Evolutionary conservation across 1,284 basidiomycete genomes (phyloP), one percentile per base, ranked within the genome.

Genomic region (Porodaedalea pini): DNA sequence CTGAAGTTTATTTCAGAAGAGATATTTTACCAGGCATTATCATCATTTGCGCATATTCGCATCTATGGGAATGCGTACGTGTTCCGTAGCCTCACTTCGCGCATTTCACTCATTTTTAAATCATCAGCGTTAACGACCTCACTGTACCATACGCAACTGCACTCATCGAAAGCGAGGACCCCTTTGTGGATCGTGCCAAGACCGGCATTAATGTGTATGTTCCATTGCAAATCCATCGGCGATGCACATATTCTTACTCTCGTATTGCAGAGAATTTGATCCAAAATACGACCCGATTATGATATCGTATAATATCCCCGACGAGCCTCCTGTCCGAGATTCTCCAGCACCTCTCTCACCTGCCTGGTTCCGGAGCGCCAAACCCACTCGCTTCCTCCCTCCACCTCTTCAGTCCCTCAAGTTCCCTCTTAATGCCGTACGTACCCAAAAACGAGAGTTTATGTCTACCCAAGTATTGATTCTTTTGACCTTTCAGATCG

Each of bases 61-160:
- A 81, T 98, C 59, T 97, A 93, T 64, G 94, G 92, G 7, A 96
- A 95, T 71, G 82, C 86, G 84, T 87, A 63, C 63, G 82, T 75
- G 51, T 31, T 23, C 39, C 52, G 54, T 61, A 5, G 4, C 4
- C 27, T 47, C 15, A 4, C 17, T 29, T 6, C 32, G 19, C 34
- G 13, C 13, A 37, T 34, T 47, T 57, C 5, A 40, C 15, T 15
- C 13, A 32, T 45, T 32, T 39, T 31, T 41, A 43, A 8, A n/a
- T 54, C 29, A 19, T 58, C 59, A 81, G 82, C 1, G 73, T 92
- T 36, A 85, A 90, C 63, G 92, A 94, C 66, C 59, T 76, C 6
- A 92, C 92, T 1, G 93, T 95, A 0, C 90, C 92, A 1, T 95
- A 90, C 64, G 74, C 88, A 6, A 90, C 90, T 1, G 82, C 89